Conservation (phyloP, 83 land plant species). For the Diphasiastrum complanatum region DNA sequence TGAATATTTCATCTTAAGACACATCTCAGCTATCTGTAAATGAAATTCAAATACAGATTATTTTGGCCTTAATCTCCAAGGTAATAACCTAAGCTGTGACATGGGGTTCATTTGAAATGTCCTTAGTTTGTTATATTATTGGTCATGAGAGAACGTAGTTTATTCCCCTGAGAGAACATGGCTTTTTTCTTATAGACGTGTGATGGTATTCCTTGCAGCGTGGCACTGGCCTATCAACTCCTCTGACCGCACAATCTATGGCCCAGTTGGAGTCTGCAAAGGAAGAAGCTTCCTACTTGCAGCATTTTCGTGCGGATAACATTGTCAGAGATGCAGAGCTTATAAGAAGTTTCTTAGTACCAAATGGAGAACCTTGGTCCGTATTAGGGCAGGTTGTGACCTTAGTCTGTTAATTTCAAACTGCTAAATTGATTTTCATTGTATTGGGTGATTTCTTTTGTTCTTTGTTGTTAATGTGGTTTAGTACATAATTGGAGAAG, state of each 20-base stretch:
- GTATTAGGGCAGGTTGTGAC: slow-evolving; percentile 93
- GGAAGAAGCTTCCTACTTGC: slow-evolving; percentile 58
- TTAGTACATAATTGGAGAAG: background rate
- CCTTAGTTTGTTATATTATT: background rate
- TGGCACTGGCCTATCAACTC: slow-evolving; percentile 95
- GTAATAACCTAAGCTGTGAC: too few relatives aligned
- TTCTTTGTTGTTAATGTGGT: background rate
- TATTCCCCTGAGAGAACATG: background rate
- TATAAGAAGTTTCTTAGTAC: slow-evolving; percentile 57
- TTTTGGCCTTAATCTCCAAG: too few relatives aligned
- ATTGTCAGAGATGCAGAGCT: slow-evolving; percentile 89
- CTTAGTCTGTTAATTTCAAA: background rate
- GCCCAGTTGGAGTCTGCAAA: slow-evolving; percentile 53
- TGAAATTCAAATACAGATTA: background rate
- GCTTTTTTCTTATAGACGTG: background rate
- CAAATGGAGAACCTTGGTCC: slow-evolving; percentile 75
- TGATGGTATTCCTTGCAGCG: slow-evolving; percentile 45
- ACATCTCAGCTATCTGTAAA: too few relatives aligned
- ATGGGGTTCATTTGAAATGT: background rate
- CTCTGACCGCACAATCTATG: slow-evolving; percentile 66
- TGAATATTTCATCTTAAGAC: too few relatives aligned
- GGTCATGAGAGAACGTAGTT: too few relatives aligned
- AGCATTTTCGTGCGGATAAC: slow-evolving; percentile 88
- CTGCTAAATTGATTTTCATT: background rate
- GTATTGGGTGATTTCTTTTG: background rate